Evolutionary conservation across 345 rosid genomes (phyloP).

Genomic region (Populus ilicifolia): DNA sequence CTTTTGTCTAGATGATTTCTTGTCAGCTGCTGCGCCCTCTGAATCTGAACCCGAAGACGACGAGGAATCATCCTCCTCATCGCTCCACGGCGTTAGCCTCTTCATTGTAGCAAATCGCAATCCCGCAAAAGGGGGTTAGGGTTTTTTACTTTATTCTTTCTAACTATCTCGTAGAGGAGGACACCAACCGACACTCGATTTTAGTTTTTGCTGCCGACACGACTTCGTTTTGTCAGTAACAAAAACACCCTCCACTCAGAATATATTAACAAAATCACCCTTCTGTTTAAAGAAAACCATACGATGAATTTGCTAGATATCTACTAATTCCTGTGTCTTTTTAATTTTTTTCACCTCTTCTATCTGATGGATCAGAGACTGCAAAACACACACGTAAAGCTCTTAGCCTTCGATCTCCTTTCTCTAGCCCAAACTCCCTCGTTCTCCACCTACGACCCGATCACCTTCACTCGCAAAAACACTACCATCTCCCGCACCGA

Average conservation of each 20-base stretch:
- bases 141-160: too few species aligned
- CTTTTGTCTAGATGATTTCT: slow-evolving; percentile 7
- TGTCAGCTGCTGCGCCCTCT: slow-evolving; percentile 25
- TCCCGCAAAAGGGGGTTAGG: too few species aligned
- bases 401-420: slow-evolving; percentile 50
- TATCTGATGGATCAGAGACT: slow-evolving; percentile 35
- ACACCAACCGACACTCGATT: too few species aligned
- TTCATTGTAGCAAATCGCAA: slow-evolving; percentile 34
- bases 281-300: background rate
- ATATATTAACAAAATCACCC: background rate
- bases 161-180: too few species aligned
- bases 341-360: background rate
- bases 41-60: slow-evolving; percentile 41
- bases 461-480: slow-evolving; percentile 31
- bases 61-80: slow-evolving; percentile 38
- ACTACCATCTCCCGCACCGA: slow-evolving; percentile 55
- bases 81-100: slow-evolving; percentile 55
- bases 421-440: slow-evolving; percentile 37
- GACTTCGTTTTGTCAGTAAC: background rate
- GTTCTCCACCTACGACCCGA: slow-evolving; percentile 28
- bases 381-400: slow-evolving; percentile 51
- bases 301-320: background rate
- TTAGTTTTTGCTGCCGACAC: background rate
- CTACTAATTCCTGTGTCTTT: background rate
- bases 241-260: background rate